Percentiles rank a stretch among this genome's conserved stretches.
Evolutionary conservation across 176 grass and related monocot species (phyloP).

Genomic region (Otatea glauca): DNA sequence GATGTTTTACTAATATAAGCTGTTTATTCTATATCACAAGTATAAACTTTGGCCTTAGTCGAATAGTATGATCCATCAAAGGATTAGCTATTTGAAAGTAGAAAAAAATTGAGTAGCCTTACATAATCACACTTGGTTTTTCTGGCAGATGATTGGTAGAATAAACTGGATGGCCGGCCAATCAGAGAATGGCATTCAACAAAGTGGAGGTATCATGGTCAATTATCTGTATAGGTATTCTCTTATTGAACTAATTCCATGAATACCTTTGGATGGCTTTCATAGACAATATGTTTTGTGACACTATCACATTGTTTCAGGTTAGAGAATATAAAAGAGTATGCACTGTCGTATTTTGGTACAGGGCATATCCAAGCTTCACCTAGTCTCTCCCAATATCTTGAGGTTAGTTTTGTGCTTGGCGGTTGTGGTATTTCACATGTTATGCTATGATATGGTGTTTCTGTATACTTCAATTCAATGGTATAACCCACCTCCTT

Average conservation of each 20-base stretch:
- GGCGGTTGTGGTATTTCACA: neutral
- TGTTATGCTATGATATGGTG: neutral
- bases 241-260: conserved; percentile 7
- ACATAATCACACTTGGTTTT: neutral
- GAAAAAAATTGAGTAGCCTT: neutral
- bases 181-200: conserved; percentile 92
- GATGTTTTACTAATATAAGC: neutral
- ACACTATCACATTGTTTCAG: conserved; percentile 44
- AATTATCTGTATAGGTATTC: conserved; percentile 92
- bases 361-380: conserved; percentile 58
- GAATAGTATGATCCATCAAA: conserved; percentile 2
- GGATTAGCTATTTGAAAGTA: neutral
- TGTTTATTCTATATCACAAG: neutral
- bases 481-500: neutral
- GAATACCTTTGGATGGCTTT: conserved; percentile 18
- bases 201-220: conserved; percentile 97
- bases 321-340: conserved; percentile 79
- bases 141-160: conserved; percentile 74
- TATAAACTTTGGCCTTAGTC: neutral
- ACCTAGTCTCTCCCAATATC: conserved; percentile 54
- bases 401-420: conserved; percentile 58
- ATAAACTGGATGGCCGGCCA: conserved; percentile 97
- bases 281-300: neutral
- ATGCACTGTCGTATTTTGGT: conserved; percentile 71
- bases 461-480: neutral